phyloP scores from a whole-genome alignment of 179 eudicot species.

The Beta macrorhiza region DNA sequence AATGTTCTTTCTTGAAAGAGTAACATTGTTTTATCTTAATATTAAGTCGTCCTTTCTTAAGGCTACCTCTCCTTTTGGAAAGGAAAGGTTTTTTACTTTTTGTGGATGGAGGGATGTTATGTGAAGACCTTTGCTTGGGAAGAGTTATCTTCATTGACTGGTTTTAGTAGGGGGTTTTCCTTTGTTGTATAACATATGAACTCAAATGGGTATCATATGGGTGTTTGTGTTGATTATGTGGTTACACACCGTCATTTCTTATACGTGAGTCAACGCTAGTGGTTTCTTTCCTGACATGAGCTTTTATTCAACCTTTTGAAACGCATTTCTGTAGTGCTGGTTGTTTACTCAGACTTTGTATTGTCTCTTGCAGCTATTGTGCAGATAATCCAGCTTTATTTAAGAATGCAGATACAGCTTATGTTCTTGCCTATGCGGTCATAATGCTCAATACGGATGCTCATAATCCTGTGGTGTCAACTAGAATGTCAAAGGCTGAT shows the following conservation, averaged over 20 bases:
- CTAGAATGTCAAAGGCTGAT: conserved; percentile 94
- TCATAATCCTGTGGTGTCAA: conserved; percentile 94
- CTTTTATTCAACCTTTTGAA: not conserved
- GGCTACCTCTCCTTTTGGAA: not conserved
- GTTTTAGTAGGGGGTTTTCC: not conserved
- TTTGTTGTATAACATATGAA: not conserved
- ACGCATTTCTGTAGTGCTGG: conserved; percentile 4
- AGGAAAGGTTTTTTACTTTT: not conserved
- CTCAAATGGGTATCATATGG: conserved; percentile 1
- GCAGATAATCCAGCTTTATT: conserved; percentile 91
- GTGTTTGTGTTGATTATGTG: not conserved
- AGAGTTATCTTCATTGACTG: not conserved
- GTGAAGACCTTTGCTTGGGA: not conserved
- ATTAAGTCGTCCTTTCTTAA: not conserved
- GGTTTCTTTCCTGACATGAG: not conserved
- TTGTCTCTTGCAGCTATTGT: conserved; percentile 69
- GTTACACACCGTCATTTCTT: not conserved
- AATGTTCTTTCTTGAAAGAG: not conserved
- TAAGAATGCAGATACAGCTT: conserved; percentile 95
- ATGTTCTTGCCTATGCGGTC: conserved; percentile 98
- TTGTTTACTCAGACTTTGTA: conserved; percentile 21
- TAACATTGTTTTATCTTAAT: too few relatives aligned
- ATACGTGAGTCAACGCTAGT: not conserved
- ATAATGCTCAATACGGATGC: conserved; percentile 97
- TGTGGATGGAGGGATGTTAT: conserved; percentile 4